Conservation (phyloP, 2,329 filamentous ascomycete genomes). For the Tolypocladium capitatum region DNA sequence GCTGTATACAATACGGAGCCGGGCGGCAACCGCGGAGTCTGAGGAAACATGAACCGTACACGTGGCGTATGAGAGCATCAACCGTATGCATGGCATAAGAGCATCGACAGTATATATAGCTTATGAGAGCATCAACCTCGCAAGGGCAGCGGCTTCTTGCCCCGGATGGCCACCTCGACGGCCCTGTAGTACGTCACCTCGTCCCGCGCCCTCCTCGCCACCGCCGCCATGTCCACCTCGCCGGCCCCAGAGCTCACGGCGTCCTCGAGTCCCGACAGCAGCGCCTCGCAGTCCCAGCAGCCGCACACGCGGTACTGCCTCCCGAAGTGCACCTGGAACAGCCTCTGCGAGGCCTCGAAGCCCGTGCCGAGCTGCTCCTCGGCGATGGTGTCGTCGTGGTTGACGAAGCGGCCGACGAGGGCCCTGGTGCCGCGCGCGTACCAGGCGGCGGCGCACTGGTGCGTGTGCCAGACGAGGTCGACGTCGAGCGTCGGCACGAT, state of each 20-base stretch:
- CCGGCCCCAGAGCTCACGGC: not conserved
- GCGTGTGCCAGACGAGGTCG: slow-evolving; percentile 30
- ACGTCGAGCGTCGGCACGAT: slow-evolving; percentile 28
- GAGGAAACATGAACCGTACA: too few species aligned
- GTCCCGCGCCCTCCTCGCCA: slow-evolving; percentile 2
- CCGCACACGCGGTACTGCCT: slow-evolving; percentile 20
- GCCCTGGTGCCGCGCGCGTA: slow-evolving; percentile 13
- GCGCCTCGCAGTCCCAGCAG: slow-evolving; percentile 24
- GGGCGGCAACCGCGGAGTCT: not conserved
- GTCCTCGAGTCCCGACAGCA: slow-evolving; percentile 12
- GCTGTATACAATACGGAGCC: not conserved
- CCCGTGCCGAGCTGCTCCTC: slow-evolving; percentile 13
- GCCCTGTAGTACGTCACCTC: slow-evolving; percentile 8
- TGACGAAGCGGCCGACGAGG: slow-evolving; percentile 14
- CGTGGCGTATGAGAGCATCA: not conserved
- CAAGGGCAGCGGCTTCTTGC: slow-evolving; percentile 1
- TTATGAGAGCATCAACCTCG: not conserved
- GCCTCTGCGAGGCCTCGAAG: slow-evolving; percentile 13
- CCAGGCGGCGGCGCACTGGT: slow-evolving; percentile 19
- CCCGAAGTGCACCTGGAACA: slow-evolving; percentile 19
- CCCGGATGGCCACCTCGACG: slow-evolving; percentile 6
- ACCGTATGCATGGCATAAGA: too few species aligned
- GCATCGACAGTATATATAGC: not conserved
- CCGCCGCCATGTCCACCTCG: slow-evolving; percentile 3
- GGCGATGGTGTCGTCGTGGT: slow-evolving; percentile 25